Conservation (phyloP, 2,329 filamentous ascomycete genomes). For the Coniochaeta prunicola region DNA sequence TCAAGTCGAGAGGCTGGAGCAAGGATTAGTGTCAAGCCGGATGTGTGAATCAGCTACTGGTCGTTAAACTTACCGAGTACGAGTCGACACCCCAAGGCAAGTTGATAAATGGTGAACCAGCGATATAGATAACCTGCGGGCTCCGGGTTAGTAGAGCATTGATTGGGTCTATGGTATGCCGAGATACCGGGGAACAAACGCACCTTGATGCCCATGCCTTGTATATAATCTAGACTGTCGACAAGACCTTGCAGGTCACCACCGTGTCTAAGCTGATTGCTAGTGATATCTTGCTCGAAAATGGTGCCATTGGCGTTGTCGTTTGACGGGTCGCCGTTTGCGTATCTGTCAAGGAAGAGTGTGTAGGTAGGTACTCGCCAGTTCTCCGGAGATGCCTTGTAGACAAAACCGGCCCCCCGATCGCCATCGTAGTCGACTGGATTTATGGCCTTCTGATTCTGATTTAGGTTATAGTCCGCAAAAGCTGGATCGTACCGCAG, state of each 20-base stretch:
- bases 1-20: constrained; percentile 44
- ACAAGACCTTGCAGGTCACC: constrained; percentile 52
- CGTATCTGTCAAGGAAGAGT: constrained; percentile 55
- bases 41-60: not conserved
- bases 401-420: constrained; percentile 44
- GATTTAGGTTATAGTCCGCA: constrained; percentile 51
- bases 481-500: constrained; percentile 16
- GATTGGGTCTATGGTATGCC: too few relatives aligned
- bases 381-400: constrained; percentile 46
- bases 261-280: constrained; percentile 54
- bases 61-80: constrained; percentile 31
- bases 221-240: constrained; percentile 55
- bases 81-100: constrained; percentile 54
- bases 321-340: constrained; percentile 58
- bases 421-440: constrained; percentile 48
- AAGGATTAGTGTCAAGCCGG: not conserved
- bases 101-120: constrained; percentile 54
- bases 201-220: constrained; percentile 58
- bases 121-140: constrained; percentile 51
- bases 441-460: constrained; percentile 43
- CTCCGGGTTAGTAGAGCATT: not conserved
- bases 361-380: constrained; percentile 62
- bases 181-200: not conserved
- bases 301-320: constrained; percentile 55
- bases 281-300: constrained; percentile 53